Base-by-base conservation (phyloP, 192 early-diverging fungal species). In the Umbelopsis sp. region DNA sequence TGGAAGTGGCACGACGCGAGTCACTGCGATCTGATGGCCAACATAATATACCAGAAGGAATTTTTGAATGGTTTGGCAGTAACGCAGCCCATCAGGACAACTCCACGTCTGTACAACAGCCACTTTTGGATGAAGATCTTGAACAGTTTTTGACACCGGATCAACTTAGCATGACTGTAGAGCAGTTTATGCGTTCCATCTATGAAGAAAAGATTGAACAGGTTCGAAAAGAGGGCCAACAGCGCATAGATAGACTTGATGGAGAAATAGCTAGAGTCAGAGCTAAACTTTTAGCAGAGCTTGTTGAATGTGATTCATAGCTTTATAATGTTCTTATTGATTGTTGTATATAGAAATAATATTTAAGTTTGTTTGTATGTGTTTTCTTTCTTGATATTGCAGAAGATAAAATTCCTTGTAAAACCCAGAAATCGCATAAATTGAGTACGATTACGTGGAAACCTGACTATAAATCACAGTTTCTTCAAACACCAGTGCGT, bases 161-260 rank as follows among this genome's bases (percentile, higher is more conserved):
- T 16, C 55, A 61, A 18, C 55, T 61, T 2, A 13, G 30, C 30
- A 61, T 61, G 55, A 61, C 55, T 27, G 55, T 61, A 35, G 55
- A 61, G 25, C 55, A 61, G 55, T 61, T 61, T 35, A 61, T 61
- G 55, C 55, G 55, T 35, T 61, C 55, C 2, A 61, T 61, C 30
- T 61, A 61, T 37, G 55, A 61, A 61, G 55, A 61, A 22, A 61
- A 61, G 3, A 61, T 61, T 61, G 55, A 61, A 11, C 55, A 61
- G 35, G 33, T 61, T 61, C 55, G 55, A 25, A 61, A 61, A 16
- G 55, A 61, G 33, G 55, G 55, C 11, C 55, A 61, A 25, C 21
- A 61, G 55, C 30, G 55, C 27, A 61, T 61, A 61, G 55, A 61
- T 25, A 61, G 55, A 61, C 55, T 61, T 22, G 33, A 18, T 16